A percentile compares a stretch with the other conserved stretches of the same genome.
phyloP scores from a whole-genome alignment of 306 rosid genomes.

The Amphicarpaea edgeworthii region DNA sequence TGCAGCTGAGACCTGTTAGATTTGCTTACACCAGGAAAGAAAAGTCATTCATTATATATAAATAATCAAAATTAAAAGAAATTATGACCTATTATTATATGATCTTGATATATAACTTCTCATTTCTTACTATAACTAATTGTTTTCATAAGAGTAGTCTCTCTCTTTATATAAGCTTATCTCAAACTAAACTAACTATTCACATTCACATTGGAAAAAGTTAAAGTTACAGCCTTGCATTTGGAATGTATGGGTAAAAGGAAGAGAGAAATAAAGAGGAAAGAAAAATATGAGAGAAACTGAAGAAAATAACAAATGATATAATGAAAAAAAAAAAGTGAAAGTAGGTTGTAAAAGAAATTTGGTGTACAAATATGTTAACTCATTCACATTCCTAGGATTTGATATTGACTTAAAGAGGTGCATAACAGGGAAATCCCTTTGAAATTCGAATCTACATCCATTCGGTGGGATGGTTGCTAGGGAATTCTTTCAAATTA shows the following conservation, averaged over 20 bases:
- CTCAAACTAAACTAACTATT: neutral
- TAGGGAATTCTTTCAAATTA: conserved; percentile 31
- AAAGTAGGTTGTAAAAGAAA: neutral
- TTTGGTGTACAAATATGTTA: neutral
- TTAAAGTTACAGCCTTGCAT: neutral
- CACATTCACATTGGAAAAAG: neutral
- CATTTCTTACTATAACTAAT: too few species aligned
- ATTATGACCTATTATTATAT: neutral
- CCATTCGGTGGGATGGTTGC: neutral
- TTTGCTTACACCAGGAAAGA: neutral
- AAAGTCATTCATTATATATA: neutral
- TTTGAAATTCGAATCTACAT: neutral
- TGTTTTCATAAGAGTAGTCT: too few species aligned
- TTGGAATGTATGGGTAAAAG: neutral
- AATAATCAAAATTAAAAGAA: neutral
- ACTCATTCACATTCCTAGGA: conserved; percentile 42
- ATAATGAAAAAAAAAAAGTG: neutral
- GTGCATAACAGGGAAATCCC: conserved; percentile 37
- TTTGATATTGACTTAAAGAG: conserved; percentile 24
- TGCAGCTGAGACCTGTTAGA: conserved; percentile 42
- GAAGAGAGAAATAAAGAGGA: neutral
- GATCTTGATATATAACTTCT: too few species aligned
- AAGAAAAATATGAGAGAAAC: too few species aligned
- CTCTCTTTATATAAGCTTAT: too few species aligned
- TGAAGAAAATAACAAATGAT: neutral